Evolutionary conservation across 179 eudicot genomes (phyloP), one percentile per base, ranked within the genome.

Genomic region (Silene vulgaris): DNA sequence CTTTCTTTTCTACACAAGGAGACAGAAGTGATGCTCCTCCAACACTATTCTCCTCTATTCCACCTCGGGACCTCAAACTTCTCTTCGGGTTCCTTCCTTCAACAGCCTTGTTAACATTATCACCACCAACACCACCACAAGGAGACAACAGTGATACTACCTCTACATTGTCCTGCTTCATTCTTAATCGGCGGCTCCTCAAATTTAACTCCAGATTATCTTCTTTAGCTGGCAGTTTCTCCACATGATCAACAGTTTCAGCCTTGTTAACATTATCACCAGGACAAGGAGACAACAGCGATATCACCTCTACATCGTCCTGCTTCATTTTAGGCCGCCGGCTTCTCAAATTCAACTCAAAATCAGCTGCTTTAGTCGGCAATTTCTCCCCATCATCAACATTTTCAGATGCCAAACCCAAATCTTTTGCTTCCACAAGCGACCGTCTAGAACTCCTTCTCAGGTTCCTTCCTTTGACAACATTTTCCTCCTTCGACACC

Each of bases 381-480:
- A 12, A 2, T 72, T 52, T 48, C 63, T 60, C 37, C 71, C 21
- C 69, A 48, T 20, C 5, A 74, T 66, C 78, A 29, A 28, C 72
- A 65, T 8, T 75, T n/a, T 54, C 64, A n/a, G 40, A 32, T 16
- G 8, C 78, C 14, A 67, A 64, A 35, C 20, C 74, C 17, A 40
- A 8, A 37, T 65, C 79, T n/a, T 20, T 59, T 37, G 21, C 26
- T 30, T 63, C 40, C 79, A 12, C n/a, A 14, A n/a, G 21, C 7
- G 75, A 75, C 50, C 50, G 50, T 57, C 77, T 76, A 23, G 59
- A 21, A 67, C 5, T 68, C 37, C 78, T 68, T 68, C 37, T 32
- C 37, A 78, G 40, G 28, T 57, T 66, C 65, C 73, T 69, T 57
- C 71, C 57, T 73, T 59, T 12, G 2, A 28, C 48, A 14, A 26